These are phyloP conservation scores for Penicillium simplicissimum DNA, from an alignment of 495 filamentous ascomycete species.

Conservation along the genomic window DNA sequence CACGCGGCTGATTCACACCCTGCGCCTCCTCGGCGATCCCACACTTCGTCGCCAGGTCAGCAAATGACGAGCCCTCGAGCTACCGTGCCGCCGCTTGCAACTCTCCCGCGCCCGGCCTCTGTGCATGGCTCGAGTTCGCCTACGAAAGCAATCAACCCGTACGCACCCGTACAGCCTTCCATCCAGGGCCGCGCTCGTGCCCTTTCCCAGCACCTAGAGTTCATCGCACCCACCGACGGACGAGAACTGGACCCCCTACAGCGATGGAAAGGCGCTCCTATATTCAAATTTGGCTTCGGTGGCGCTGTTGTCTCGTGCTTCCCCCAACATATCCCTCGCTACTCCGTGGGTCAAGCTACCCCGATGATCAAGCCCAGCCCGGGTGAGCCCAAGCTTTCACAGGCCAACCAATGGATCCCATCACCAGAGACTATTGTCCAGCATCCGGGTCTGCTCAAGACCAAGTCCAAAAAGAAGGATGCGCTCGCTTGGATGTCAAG, in stretches of 20 bases:
- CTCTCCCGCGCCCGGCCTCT: conserved; percentile 67
- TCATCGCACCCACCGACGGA: conserved; percentile 74
- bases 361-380: conserved; percentile 83
- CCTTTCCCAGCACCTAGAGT: conserved; percentile 50
- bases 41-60: conserved; percentile 80
- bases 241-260: conserved; percentile 74
- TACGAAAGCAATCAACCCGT: conserved; percentile 39
- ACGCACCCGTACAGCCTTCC: conserved; percentile 34
- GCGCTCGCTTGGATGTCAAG: conserved; percentile 75
- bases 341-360: conserved; percentile 65
- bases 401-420: conserved; percentile 67
- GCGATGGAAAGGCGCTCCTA: conserved; percentile 86
- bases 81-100: conserved; percentile 49
- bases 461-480: conserved; percentile 95
- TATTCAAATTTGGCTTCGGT: conserved; percentile 86
- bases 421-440: conserved; percentile 68
- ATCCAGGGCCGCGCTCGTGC: conserved; percentile 34
- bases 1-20: conserved; percentile 28
- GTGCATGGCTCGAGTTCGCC: conserved; percentile 59
- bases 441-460: conserved; percentile 87
- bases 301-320: conserved; percentile 82
- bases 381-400: conserved; percentile 77
- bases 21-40: conserved; percentile 68
- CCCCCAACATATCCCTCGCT: conserved; percentile 84
- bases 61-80: conserved; percentile 53